Percentiles rank a stretch among this genome's conserved stretches.
These are phyloP conservation scores for Floccularia luteovirens DNA, from an alignment of 768 basidiomycete genomes.

Conservation along the genomic window DNA sequence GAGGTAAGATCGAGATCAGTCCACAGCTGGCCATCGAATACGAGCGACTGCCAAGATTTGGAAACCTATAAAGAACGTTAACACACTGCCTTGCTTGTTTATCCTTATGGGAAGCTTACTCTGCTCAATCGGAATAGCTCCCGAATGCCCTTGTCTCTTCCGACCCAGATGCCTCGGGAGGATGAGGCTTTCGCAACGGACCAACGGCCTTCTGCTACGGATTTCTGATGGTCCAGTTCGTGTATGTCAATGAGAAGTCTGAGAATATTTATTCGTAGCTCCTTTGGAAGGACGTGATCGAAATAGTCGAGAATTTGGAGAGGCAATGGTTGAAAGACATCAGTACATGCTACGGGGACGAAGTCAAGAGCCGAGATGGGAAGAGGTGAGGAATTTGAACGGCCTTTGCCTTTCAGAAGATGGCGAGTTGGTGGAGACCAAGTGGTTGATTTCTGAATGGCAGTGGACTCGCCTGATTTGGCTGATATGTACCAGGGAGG, in stretches of 20 bases:
- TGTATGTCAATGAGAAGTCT: slow-evolving; percentile 46
- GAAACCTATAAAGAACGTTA: slow-evolving; percentile 49
- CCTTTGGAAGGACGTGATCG: slow-evolving; percentile 63
- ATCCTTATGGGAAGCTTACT: slow-evolving; percentile 38
- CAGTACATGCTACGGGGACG: slow-evolving; percentile 39
- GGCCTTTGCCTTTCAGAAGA: slow-evolving; percentile 38
- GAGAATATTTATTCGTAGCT: slow-evolving; percentile 60
- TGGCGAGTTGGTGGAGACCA: slow-evolving; percentile 7
- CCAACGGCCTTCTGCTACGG: slow-evolving; percentile 44
- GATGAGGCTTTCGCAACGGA: slow-evolving; percentile 53
- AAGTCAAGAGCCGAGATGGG: slow-evolving; percentile 56
- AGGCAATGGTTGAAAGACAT: slow-evolving; percentile 45
- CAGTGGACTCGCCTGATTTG: not conserved
- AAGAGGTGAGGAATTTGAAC: slow-evolving; percentile 59
- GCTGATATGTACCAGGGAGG: slow-evolving; percentile 6
- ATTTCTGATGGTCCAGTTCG: slow-evolving; percentile 46
- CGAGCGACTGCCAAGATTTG: slow-evolving; percentile 64
- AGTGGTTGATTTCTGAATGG: slow-evolving; percentile 5
- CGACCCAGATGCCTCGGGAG: slow-evolving; percentile 64
- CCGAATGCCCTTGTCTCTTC: slow-evolving; percentile 62
- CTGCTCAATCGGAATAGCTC: slow-evolving; percentile 76
- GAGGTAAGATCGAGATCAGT: slow-evolving; percentile 49
- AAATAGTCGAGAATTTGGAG: slow-evolving; percentile 50
- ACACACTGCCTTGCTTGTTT: not conserved
- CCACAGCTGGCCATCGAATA: slow-evolving; percentile 90